These are phyloP conservation scores for Firmiana major DNA, from an alignment of 345 rosid species.

Conservation along the genomic window DNA sequence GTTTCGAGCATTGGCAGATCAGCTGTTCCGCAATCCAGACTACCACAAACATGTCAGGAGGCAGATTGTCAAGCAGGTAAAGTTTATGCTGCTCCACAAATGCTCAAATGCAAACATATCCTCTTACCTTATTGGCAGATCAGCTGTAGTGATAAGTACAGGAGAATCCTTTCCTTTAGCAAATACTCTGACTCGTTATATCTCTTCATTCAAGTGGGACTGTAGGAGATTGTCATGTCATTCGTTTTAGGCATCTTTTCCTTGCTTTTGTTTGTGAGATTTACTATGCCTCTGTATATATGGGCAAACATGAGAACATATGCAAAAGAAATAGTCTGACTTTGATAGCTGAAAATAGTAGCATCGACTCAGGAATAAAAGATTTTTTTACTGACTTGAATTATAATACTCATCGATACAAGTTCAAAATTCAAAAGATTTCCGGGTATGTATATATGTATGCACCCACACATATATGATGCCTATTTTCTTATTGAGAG, in stretches of 20 bases:
- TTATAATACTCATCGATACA: neutral
- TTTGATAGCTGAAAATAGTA: neutral
- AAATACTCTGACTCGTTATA: neutral
- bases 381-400: neutral
- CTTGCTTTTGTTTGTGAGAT: neutral
- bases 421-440: neutral
- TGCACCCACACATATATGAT: neutral
- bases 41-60: constrained; percentile 80
- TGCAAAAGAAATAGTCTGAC: neutral
- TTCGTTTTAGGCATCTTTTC: neutral
- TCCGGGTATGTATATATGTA: neutral
- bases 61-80: constrained; percentile 84
- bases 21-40: constrained; percentile 73
- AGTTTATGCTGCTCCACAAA: neutral
- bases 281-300: neutral
- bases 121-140: neutral
- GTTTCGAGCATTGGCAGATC: constrained; percentile 98
- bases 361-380: neutral
- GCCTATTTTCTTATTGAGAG: neutral
- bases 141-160: neutral
- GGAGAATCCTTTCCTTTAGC: neutral
- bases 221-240: too few species aligned
- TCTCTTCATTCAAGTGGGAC: neutral
- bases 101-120: neutral
- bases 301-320: neutral